Evolutionary conservation across 352 stramenopile genomes (phyloP).

Genomic region (Lagenidium giganteum): DNA sequence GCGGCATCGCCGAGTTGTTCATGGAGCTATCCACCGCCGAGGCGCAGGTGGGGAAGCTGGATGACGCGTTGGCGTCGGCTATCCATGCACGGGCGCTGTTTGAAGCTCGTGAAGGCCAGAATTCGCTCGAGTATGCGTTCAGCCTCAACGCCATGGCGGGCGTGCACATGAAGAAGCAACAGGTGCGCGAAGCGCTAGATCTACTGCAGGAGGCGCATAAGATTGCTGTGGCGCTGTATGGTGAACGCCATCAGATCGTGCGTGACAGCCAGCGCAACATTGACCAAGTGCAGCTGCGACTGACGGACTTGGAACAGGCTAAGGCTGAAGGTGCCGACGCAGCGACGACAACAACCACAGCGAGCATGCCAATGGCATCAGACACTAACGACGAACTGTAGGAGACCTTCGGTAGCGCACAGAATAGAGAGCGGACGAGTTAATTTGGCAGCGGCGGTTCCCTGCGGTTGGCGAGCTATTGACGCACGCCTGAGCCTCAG

Average conservation of each 20-base stretch:
- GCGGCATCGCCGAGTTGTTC: conserved; percentile 68
- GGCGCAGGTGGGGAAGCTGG: conserved; percentile 5
- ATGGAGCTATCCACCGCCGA: conserved; percentile 59
- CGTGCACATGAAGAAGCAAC: conserved; percentile 61
- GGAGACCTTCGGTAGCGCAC: too few relatives aligned
- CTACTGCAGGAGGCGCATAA: conserved; percentile 59
- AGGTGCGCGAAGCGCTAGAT: conserved; percentile 46
- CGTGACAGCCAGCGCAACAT: conserved; percentile 55
- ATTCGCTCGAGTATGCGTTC: conserved; percentile 68
- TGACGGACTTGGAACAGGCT: conserved; percentile 28
- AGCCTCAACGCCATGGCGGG: conserved; percentile 74
- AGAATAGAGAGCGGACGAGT: too few relatives aligned
- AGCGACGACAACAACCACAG: too few relatives aligned
- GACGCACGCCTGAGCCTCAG: too few relatives aligned
- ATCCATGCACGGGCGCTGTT: conserved; percentile 52
- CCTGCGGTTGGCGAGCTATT: too few relatives aligned
- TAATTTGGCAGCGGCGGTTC: too few relatives aligned
- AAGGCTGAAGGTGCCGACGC: too few relatives aligned
- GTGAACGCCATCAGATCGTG: conserved; percentile 58
- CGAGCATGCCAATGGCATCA: too few relatives aligned
- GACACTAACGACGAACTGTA: too few relatives aligned
- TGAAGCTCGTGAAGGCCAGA: conserved; percentile 55
- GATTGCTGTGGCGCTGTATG: conserved; percentile 68
- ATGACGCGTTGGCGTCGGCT: conserved; percentile 28
- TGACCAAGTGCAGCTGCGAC: conserved; percentile 51